Evolutionary conservation across 1,284 basidiomycete genomes (phyloP).

Genomic region (Ceratobasidium sp.): DNA sequence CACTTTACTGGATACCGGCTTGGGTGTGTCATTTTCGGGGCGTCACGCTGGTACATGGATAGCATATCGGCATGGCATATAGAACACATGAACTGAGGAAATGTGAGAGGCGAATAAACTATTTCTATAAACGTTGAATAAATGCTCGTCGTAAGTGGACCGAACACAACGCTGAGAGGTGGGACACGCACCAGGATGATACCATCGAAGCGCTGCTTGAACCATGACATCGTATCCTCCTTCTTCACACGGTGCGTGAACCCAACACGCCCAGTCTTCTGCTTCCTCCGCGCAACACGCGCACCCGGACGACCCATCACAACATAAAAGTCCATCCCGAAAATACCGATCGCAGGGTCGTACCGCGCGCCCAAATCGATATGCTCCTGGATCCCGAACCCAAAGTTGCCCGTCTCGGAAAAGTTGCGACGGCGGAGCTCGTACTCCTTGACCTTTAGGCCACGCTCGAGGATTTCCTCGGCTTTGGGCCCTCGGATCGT

Average conservation of each 20-base stretch:
- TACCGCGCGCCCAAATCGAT: constrained; percentile 99
- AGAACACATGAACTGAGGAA: constrained; percentile 20
- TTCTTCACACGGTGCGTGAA: constrained; percentile 88
- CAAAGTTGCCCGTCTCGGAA: constrained; percentile 98
- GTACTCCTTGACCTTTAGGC: constrained; percentile 99
- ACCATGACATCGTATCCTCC: constrained; percentile 96
- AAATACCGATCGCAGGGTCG: constrained; percentile 96
- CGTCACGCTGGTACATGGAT: constrained; percentile 40
- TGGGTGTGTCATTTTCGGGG: background rate
- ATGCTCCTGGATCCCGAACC: constrained; percentile 98
- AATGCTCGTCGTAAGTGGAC: background rate
- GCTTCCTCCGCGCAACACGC: constrained; percentile 92
- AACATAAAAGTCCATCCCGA: constrained; percentile 98
- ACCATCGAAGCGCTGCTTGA: constrained; percentile 99
- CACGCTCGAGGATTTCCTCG: constrained; percentile 99
- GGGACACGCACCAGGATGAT: constrained; percentile 80
- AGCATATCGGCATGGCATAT: constrained; percentile 42
- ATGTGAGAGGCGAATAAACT: constrained; percentile 16
- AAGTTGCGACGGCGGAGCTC: constrained; percentile 95
- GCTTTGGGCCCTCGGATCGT: constrained; percentile 99
- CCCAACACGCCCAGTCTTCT: constrained; percentile 88
- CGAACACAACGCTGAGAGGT: background rate
- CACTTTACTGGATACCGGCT: constrained; percentile 16
- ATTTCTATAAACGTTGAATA: constrained; percentile 21
- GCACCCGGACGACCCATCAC: constrained; percentile 97